phyloP scores from a whole-genome alignment of 164 flowering plant genomes.

The Tinospora cordifolia region DNA sequence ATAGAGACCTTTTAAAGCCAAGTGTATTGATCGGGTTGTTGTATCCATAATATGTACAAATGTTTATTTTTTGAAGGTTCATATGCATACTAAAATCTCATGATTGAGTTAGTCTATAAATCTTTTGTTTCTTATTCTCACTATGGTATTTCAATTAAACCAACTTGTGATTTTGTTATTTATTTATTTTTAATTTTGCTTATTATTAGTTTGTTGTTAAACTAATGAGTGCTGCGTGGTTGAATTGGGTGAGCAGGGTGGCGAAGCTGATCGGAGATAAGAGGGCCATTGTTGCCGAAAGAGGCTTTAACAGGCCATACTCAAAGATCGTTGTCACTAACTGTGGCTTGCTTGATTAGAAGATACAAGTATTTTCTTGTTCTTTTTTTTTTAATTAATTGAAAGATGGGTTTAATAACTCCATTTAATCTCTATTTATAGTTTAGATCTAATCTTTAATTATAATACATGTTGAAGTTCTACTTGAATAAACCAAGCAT shows the following conservation, averaged over 20 bases:
- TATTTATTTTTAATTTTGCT: neutral
- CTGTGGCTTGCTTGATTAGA: slow-evolving; percentile 55
- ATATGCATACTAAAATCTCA: no score
- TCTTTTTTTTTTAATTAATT: slow-evolving; percentile 7
- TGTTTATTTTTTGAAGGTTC: no score
- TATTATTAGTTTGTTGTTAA: neutral
- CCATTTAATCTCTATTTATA: slow-evolving; percentile 5
- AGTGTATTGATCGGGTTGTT: no score
- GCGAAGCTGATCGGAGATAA: slow-evolving; percentile 93
- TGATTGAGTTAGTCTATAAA: neutral
- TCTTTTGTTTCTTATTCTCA: neutral
- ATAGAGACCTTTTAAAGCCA: no score
- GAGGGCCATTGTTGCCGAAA: slow-evolving; percentile 86
- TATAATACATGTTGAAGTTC: neutral
- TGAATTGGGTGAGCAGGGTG: slow-evolving; percentile 36
- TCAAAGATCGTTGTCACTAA: slow-evolving; percentile 69
- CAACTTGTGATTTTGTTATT: neutral
- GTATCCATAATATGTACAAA: no score
- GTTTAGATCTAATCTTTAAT: neutral
- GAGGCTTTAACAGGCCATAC: slow-evolving; percentile 96
- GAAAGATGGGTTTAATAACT: no score
- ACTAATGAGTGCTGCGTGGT: no score
- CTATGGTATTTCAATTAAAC: neutral
- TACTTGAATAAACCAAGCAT: neutral
- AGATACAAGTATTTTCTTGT: neutral